Base-by-base conservation (phyloP, 306 rosid species). In the Cicer pinnatifidum region DNA sequence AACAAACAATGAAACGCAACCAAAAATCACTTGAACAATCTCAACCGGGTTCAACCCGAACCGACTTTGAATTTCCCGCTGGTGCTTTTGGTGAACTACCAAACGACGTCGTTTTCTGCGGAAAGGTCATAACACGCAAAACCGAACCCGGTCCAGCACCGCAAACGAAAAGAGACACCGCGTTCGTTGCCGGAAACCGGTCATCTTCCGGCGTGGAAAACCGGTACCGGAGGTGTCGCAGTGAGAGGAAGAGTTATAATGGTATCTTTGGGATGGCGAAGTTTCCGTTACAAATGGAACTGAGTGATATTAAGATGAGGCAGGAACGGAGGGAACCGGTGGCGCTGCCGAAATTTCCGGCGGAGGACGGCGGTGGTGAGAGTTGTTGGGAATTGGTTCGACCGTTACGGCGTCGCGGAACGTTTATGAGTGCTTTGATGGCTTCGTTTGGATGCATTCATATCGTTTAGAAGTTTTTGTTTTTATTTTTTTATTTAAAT, bases 231-330 rank as follows among this genome's bases (percentile, higher is more conserved):
- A 67, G 73, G 47, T 80, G 80, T 5, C 38, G 40, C 3, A 72
- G 84, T 10, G 0, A 48, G 53, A 53, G 54, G 40, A 80, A 39
- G 61, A 53, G 13, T 7, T 38, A 46, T 9, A 75, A 19, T 9
- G 76, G 77, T 0, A 40, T 75, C 47, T 80, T 83, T n/a, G 84
- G 84, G 23, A 28, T 51, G 3, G 80, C 60, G 40, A 80, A 80
- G 84, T 84, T 72, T 53, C 84, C 87, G 12, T 50, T 80, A 12
- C 82, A 84, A 33, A 84, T 84, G 84, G 78, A 84, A 6, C 40
- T 84, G 61, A 72, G 75, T 19, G 84, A 84, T 11, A 80, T 84
- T 2, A 84, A 77, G 78, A 72, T 7, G 75, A 80, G 87, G 23
- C 87, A 76, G 50, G 78, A 39, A 3, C 71, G 82, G n/a, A 72